Base-by-base conservation (phyloP, 768 basidiomycete species). In the Podaxis pistillaris region DNA sequence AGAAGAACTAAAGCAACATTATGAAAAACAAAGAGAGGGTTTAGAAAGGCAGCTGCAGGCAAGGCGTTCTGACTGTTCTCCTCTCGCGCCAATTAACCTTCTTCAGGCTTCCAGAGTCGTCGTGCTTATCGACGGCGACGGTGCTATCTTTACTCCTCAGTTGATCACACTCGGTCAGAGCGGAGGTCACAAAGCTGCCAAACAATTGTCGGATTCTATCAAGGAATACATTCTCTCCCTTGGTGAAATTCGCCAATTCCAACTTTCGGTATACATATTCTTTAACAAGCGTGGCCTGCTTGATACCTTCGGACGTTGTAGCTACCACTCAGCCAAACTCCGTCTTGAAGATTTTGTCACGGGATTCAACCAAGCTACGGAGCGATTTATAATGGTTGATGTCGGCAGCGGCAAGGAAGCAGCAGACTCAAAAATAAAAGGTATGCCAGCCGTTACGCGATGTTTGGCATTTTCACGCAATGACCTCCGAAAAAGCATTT, bases 401-500 rank as follows among this genome's bases (percentile, higher is more conserved):
- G 88, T 88, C 56, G 89, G 89, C 54, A 76, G 75, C 64, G 84
- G 79, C 54, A 91, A 91, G 74, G 90, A 91, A 78, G 87, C 85
- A 4, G 89, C 87, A 26, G 89, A 91, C 71, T 81, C 85, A 50
- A 91, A 91, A 74, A 83, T 91, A 70, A 89, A 88, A 80, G 87
- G 90, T 88, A 66, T 26, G 56, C 74, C 73, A 41, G 56, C 56
- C 38, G 30, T 55, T 50, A 6, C 28, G 64, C 47, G 47, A 33
- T 33, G 41, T 60, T 60, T 58, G 28, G 8, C 15, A 22, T 44
- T 26, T 33, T 58, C 11, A 33, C n/a, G 15, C 60, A 44, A 64
- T 33, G 51, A 24, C 38, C 22, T 12, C 37, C 9, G 72, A 60
- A 38, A 4, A 70, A 86, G 74, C 81, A 65, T 81, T 82, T 66